Percentiles rank a stretch among this genome's conserved stretches.
Conservation (phyloP, 192 early-diverging fungal genomes). For the Coemansia sp. region DNA sequence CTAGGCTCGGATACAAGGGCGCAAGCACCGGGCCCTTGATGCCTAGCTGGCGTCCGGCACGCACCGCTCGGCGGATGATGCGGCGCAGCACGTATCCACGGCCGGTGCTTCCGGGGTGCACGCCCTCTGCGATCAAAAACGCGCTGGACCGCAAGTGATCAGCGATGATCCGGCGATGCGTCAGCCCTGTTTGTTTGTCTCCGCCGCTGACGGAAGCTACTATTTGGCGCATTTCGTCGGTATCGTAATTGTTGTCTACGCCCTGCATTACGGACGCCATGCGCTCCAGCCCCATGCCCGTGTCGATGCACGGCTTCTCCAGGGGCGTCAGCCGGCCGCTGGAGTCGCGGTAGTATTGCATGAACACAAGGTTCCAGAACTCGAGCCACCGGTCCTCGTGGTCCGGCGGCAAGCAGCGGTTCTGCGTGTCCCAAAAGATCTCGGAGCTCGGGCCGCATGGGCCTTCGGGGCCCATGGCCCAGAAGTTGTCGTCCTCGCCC, state of each 20-base stretch:
- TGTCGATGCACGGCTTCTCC: conserved; percentile 94
- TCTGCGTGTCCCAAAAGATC: conserved; percentile 95
- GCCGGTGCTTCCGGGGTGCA: conserved; percentile 94
- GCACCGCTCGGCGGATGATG: conserved; percentile 88
- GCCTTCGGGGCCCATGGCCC: conserved; percentile 97
- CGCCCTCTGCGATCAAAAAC: conserved; percentile 94
- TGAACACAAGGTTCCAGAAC: conserved; percentile 99
- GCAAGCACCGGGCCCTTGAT: conserved; percentile 85
- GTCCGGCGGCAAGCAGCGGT: conserved; percentile 75
- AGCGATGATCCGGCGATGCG: conserved; percentile 95
- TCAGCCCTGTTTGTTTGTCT: conserved; percentile 79
- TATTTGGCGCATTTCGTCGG: conserved; percentile 82
- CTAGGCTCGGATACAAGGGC: conserved; percentile 85
- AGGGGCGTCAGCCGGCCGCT: conserved; percentile 80
- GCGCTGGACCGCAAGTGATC: conserved; percentile 95
- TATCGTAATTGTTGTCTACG: conserved; percentile 96
- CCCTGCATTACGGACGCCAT: conserved; percentile 89
- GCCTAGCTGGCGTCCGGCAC: conserved; percentile 88
- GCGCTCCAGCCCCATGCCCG: conserved; percentile 97
- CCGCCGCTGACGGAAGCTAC: conserved; percentile 77
- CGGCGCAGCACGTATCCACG: conserved; percentile 97
- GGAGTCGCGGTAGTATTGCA: conserved; percentile 93
- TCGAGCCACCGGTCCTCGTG: conserved; percentile 95
- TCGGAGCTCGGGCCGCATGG: conserved; percentile 98
- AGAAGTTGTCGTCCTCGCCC: conserved; percentile 93